Base-by-base conservation (phyloP, 257 asterid genomes). In the Fraxinus excelsior region DNA sequence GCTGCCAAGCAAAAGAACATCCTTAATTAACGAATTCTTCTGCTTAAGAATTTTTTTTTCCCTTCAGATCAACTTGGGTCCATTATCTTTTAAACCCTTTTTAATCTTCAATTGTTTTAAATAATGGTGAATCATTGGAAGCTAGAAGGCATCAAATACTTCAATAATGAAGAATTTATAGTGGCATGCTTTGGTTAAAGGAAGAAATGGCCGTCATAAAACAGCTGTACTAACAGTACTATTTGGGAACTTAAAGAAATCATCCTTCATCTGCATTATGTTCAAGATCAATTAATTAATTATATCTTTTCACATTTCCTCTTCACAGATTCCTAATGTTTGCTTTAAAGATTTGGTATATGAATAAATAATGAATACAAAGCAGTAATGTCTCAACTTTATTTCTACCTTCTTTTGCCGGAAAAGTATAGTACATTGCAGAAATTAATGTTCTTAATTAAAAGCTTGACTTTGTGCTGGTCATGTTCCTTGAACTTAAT, bases 351-450 rank as follows among this genome's bases (percentile, higher is more conserved):
- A 8, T 62, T 11, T 62, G 19, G 35, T 62, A 25, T 46, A 46
- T 46, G 12, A 62, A 62, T 62, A 10, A 62, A 25, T n/a, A 3
- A 5, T 23, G 16, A 12, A 62, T 60, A 60, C 67, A 60, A 60
- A 60, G 32, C 26, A 23, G 67, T 60, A 23, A 29, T 62, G 68
- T 25, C 32, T 62, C 32, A 25, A 26, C 68, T 62, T 62, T 62
- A 62, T 62, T 25, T 25, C 35, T 62, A 62, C 72, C 65, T 67
- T 70, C 80, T 49, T 86, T 76, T 87, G 92, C 90, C 87, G 86
- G 87, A 84, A 91, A 86, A 84, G 89, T 42, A 42, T 65, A 77
- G 71, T 81, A 81, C 83, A 78, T 32, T n/a, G 37, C 31, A 58
- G 29, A 58, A 58, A 58, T 23, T 58, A 58, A 58, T 58, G 66